These are phyloP conservation scores for Breynia disticha DNA, from an alignment of 441 rosid species.

Conservation along the genomic window DNA sequence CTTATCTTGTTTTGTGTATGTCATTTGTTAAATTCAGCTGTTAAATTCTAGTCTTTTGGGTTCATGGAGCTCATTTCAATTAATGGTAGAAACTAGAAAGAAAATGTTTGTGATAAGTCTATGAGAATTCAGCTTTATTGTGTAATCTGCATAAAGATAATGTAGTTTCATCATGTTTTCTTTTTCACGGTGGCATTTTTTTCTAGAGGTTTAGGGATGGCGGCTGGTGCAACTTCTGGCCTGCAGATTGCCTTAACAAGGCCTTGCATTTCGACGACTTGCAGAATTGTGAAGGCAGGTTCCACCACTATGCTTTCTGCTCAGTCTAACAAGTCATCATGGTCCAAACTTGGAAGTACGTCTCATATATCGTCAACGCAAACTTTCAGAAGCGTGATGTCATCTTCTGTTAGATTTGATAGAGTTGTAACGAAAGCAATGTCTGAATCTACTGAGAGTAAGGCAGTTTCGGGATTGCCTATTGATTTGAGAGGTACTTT, in stretches of 20 bases:
- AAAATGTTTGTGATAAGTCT: too few species aligned
- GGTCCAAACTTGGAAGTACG: conserved; percentile 39
- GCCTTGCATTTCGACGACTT: conserved; percentile 42
- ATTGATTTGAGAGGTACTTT: conserved; percentile 67
- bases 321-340: conserved; percentile 30
- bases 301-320: conserved; percentile 25
- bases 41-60: too few species aligned
- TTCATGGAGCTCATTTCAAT: too few species aligned
- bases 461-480: conserved; percentile 49
- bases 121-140: too few species aligned
- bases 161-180: neutral
- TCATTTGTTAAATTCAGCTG: too few species aligned
- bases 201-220: conserved; percentile 33
- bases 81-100: too few species aligned
- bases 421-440: conserved; percentile 44
- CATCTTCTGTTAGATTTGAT: conserved; percentile 26
- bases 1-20: too few species aligned
- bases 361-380: conserved; percentile 36
- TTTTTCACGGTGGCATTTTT: conserved; percentile 18
- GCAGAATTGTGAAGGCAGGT: conserved; percentile 32
- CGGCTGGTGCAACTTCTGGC: conserved; percentile 44
- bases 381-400: conserved; percentile 25
- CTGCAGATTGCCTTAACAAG: conserved; percentile 48
- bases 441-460: conserved; percentile 46
- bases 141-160: too few species aligned